phyloP scores from a whole-genome alignment of 106 monocot genomes.

The Amphibolis antarctica region DNA sequence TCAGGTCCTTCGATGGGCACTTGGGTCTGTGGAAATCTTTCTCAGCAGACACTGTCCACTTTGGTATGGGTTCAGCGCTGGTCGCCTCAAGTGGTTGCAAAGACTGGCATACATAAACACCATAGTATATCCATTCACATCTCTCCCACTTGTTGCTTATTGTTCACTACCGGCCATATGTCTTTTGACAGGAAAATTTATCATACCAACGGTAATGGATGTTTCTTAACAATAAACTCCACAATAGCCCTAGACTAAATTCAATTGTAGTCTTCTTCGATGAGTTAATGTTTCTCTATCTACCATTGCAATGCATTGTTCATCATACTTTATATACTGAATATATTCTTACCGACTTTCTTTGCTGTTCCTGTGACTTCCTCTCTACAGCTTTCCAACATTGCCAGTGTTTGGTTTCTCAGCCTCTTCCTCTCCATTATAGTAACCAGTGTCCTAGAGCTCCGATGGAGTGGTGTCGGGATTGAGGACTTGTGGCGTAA shows the following conservation, averaged over 20 bases:
- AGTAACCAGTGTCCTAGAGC: conserved; percentile 76
- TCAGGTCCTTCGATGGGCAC: conserved; percentile 97
- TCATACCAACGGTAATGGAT: conserved; percentile 73
- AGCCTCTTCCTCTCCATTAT: conserved; percentile 93
- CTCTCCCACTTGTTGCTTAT: conserved; percentile 83
- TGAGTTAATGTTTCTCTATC: no score
- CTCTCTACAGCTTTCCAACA: conserved; percentile 58
- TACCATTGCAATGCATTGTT: no score
- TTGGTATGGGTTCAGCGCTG: conserved; percentile 81
- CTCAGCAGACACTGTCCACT: conserved; percentile 92
- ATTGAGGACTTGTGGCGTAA: conserved; percentile 96
- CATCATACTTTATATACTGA: no score
- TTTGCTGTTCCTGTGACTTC: not conserved
- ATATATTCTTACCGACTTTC: no score
- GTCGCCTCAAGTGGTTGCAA: conserved; percentile 88
- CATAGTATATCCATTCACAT: conserved; percentile 90
- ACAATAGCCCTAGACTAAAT: no score
- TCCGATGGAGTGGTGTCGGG: conserved; percentile 88
- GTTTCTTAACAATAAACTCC: not conserved
- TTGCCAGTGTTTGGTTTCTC: conserved; percentile 71
- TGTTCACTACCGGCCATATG: conserved; percentile 83
- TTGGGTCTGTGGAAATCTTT: conserved; percentile 94
- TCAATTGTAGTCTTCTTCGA: no score
- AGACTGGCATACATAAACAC: conserved; percentile 84
- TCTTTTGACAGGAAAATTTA: conserved; percentile 89